Percentiles rank a stretch among this genome's conserved stretches.
phyloP scores from a whole-genome alignment of 306 rosid species.

The Fragaria ananassa region DNA sequence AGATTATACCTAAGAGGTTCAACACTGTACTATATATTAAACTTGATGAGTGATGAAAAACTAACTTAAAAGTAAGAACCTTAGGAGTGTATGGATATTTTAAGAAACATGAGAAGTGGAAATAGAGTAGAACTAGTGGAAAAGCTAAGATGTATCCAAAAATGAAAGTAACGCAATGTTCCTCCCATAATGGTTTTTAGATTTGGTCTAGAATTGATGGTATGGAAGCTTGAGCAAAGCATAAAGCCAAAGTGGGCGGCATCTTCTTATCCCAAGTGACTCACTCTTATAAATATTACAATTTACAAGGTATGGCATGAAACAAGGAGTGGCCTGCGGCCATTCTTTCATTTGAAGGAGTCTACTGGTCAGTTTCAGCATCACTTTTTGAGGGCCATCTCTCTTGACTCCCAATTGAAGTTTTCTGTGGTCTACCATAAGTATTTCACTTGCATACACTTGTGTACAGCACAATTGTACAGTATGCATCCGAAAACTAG shows the following conservation, averaged over 20 bases:
- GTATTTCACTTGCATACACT: not conserved
- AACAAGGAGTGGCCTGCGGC: constrained; percentile 30
- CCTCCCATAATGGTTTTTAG: constrained; percentile 31
- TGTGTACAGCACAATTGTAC: not conserved
- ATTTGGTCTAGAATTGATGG: constrained; percentile 32
- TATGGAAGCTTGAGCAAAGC: constrained; percentile 28
- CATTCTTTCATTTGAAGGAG: constrained; percentile 32
- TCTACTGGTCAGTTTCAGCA: constrained; percentile 34
- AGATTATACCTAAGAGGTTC: not conserved
- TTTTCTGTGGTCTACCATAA: constrained; percentile 22
- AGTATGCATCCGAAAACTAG: not conserved
- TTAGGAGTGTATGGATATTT: not conserved
- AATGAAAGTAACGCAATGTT: constrained; percentile 10
- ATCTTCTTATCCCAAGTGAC: constrained; percentile 37
- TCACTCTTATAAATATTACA: constrained; percentile 19
- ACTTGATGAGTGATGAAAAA: not conserved
- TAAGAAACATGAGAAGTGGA: not conserved
- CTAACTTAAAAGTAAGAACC: not conserved
- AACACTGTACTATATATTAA: not conserved
- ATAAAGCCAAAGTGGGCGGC: constrained; percentile 43
- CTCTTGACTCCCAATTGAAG: constrained; percentile 63
- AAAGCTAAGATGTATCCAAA: not conserved
- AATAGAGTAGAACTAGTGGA: not conserved
- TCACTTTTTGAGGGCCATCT: constrained; percentile 37
- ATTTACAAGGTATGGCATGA: constrained; percentile 28